These are phyloP conservation scores for Pseudogymnoascus pannorum DNA, from an alignment of 2,329 filamentous ascomycete genomes.

Conservation along the genomic window DNA sequence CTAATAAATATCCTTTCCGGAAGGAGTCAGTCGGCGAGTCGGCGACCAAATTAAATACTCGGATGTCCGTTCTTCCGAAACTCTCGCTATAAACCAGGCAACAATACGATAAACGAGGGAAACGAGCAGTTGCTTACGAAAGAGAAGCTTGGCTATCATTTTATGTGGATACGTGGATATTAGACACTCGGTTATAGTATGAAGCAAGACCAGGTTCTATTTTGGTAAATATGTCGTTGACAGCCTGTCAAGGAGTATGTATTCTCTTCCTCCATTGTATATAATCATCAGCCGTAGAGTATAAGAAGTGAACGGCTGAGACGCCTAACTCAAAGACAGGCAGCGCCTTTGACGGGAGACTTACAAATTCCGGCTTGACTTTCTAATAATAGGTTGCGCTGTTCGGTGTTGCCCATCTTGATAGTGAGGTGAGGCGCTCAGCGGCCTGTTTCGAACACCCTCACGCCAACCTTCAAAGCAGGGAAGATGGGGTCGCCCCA, in stretches of 20 bases:
- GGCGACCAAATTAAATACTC: not conserved
- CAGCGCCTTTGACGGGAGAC: not conserved
- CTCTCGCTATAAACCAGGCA: not conserved
- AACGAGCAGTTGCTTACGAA: not conserved
- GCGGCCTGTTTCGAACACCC: not conserved
- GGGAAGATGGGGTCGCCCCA: not conserved
- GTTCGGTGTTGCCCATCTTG: not conserved
- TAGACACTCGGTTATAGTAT: not conserved
- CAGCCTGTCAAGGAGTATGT: too few relatives aligned
- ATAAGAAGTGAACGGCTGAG: not conserved
- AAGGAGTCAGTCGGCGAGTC: not conserved
- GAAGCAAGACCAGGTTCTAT: not conserved
- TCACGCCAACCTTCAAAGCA: not conserved
- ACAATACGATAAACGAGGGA: not conserved
- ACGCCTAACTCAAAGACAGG: not conserved
- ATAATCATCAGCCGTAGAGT: not conserved
- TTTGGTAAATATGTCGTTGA: not conserved
- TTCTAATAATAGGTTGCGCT: not conserved
- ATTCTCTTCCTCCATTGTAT: not conserved
- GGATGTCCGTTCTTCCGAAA: not conserved
- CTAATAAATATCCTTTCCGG: not conserved
- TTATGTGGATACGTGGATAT: not conserved
- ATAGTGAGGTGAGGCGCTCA: not conserved
- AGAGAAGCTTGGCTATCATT: slow-evolving; percentile 5
- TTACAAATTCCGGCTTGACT: not conserved